Evolutionary conservation across 805 yeast species (phyloP).

Genomic region (Nakazawaea populi): DNA sequence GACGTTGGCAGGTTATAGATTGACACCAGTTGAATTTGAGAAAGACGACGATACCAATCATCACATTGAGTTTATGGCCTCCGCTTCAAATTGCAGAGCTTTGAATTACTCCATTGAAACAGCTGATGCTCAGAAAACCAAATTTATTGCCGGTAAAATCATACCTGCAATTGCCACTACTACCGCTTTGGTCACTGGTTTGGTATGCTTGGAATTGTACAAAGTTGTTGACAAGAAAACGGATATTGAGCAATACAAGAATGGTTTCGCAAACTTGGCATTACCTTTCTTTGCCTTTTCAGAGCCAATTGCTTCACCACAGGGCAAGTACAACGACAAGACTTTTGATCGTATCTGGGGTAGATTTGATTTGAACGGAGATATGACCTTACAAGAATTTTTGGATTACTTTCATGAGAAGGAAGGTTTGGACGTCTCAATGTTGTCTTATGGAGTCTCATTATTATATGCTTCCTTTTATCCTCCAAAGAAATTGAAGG

Average conservation of each 20-base stretch:
- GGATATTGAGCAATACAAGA: conserved; percentile 80
- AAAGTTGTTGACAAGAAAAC: conserved; percentile 77
- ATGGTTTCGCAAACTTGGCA: conserved; percentile 89
- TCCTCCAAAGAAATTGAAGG: conserved; percentile 86
- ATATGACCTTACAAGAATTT: conserved; percentile 68
- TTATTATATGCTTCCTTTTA: conserved; percentile 88
- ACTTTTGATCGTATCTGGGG: conserved; percentile 92
- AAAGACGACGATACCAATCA: conserved; percentile 97
- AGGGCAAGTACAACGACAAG: conserved; percentile 74
- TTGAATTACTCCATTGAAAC: conserved; percentile 82
- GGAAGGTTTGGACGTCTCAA: conserved; percentile 82
- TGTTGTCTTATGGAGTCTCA: conserved; percentile 89
- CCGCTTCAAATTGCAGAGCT: conserved; percentile 96
- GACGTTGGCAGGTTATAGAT: conserved; percentile 79
- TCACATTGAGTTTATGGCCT: conserved; percentile 92
- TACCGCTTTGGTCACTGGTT: conserved; percentile 95
- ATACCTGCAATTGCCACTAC: conserved; percentile 99
- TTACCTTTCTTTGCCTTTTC: conserved; percentile 95
- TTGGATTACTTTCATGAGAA: conserved; percentile 69
- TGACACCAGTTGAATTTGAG: conserved; percentile 90
- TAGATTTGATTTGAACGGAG: conserved; percentile 76
- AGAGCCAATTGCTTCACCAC: conserved; percentile 86
- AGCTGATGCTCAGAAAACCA: conserved; percentile 86
- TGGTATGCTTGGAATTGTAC: conserved; percentile 85
- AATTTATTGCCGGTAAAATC: conserved; percentile 96